Conservation (phyloP, 495 filamentous ascomycete species). For the Sabuloglossum arenarium region DNA sequence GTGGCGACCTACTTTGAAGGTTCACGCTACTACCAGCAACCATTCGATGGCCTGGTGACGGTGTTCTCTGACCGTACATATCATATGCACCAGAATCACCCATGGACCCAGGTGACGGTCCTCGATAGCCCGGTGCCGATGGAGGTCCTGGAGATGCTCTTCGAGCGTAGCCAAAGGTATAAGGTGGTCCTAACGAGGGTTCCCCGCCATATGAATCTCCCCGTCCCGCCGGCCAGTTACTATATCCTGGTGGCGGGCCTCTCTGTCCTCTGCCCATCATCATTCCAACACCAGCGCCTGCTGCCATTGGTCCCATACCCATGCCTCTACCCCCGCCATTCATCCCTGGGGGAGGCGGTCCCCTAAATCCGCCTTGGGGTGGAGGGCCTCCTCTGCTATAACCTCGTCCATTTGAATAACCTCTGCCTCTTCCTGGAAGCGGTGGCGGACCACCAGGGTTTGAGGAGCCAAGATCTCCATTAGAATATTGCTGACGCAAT, state of each 20-base stretch:
- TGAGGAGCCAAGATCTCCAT: conserved; percentile 10
- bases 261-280: conserved; percentile 27
- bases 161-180: background rate
- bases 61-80: conserved; percentile 8
- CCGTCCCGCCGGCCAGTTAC: conserved; percentile 6
- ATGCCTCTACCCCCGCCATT: conserved; percentile 17
- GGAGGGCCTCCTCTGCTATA: conserved; percentile 18
- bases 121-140: conserved; percentile 14
- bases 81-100: conserved; percentile 6
- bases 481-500: conserved; percentile 32
- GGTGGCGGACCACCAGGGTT: conserved; percentile 12
- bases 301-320: conserved; percentile 13
- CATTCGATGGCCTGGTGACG: background rate
- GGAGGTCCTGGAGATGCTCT: conserved; percentile 11
- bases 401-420: conserved; percentile 23
- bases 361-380: conserved; percentile 17
- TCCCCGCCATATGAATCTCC: conserved; percentile 9
- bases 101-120: conserved; percentile 13
- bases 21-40: background rate
- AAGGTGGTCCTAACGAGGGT: conserved; percentile 7
- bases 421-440: conserved; percentile 8
- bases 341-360: conserved; percentile 11
- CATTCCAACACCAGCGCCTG: conserved; percentile 12
- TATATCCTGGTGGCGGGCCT: conserved; percentile 29
- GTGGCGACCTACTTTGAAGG: background rate